phyloP scores from a whole-genome alignment of 805 yeast species.

The Ogataea zsoltii region DNA sequence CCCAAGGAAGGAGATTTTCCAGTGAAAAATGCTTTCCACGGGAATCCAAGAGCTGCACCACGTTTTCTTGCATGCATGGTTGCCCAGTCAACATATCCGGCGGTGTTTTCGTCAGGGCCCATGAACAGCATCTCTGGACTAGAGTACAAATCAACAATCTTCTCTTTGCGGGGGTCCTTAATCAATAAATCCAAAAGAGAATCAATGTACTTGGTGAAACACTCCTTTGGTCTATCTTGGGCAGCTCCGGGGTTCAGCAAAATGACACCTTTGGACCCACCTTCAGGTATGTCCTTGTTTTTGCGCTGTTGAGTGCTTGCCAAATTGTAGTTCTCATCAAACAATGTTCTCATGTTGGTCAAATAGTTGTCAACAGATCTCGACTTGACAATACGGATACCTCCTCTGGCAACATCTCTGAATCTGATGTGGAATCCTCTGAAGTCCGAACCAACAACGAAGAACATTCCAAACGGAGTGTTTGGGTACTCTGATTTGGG shows the following conservation, averaged over 20 bases:
- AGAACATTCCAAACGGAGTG: slow-evolving; percentile 91
- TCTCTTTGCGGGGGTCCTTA: slow-evolving; percentile 69
- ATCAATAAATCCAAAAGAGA: slow-evolving; percentile 83
- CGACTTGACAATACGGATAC: slow-evolving; percentile 91
- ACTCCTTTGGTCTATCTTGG: slow-evolving; percentile 76
- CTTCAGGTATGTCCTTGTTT: slow-evolving; percentile 98
- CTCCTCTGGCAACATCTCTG: slow-evolving; percentile 97
- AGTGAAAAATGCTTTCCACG: slow-evolving; percentile 95
- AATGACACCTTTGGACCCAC: slow-evolving; percentile 97
- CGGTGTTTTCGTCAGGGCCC: slow-evolving; percentile 99
- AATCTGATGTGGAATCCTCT: slow-evolving; percentile 97
- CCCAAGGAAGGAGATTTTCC: slow-evolving; percentile 92
- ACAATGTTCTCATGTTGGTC: slow-evolving; percentile 80
- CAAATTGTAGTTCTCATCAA: slow-evolving; percentile 94
- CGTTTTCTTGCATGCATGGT: slow-evolving; percentile 88
- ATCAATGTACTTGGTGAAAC: slow-evolving; percentile 92
- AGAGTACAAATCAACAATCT: slow-evolving; percentile 79
- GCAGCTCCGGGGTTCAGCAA: slow-evolving; percentile 70
- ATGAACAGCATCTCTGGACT: slow-evolving; percentile 89
- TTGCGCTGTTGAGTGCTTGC: slow-evolving; percentile 96
- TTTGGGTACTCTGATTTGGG: slow-evolving; percentile 89
- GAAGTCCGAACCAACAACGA: slow-evolving; percentile 94
- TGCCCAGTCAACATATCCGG: slow-evolving; percentile 95
- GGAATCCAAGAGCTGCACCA: slow-evolving; percentile 79
- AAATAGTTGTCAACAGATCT: slow-evolving; percentile 83